phyloP scores from a whole-genome alignment of 495 filamentous ascomycete genomes.

The Lophium mytilinum region DNA sequence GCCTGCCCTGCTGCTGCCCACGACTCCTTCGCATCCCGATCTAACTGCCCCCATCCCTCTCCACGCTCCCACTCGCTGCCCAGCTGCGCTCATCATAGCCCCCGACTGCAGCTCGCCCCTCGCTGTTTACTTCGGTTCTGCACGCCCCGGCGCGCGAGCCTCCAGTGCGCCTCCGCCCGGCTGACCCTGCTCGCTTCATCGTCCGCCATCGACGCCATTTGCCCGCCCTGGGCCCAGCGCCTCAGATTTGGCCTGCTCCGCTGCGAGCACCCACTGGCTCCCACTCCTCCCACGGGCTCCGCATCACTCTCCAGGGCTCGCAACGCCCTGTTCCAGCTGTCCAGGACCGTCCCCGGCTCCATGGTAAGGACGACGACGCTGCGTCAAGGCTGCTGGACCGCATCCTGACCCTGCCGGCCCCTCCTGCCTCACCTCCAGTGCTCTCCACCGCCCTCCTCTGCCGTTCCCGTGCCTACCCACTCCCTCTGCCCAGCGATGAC shows the following conservation, averaged over 20 bases:
- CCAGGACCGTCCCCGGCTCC: constrained; percentile 17
- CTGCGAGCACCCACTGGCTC: no score
- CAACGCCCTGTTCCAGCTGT: no score
- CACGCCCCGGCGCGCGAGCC: not conserved
- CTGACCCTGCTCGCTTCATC: not conserved
- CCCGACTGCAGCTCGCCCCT: not conserved
- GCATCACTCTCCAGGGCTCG: no score
- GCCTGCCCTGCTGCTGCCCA: no score
- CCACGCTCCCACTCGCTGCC: not conserved
- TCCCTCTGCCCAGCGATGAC: constrained; percentile 20
- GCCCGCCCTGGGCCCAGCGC: not conserved
- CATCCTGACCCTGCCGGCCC: not conserved
- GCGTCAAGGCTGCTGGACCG: no score
- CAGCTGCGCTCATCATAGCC: not conserved
- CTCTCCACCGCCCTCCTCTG: constrained; percentile 8
- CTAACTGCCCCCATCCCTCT: not conserved
- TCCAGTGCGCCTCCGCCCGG: not conserved
- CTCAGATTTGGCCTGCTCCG: no score
- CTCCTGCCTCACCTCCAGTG: no score
- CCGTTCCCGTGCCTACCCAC: constrained; percentile 5
- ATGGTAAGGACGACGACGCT: constrained; percentile 17
- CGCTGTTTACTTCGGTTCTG: not conserved
- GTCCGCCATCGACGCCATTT: constrained; percentile 1
- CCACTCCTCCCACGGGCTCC: no score
- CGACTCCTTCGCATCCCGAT: no score